Evolutionary conservation across 2,329 filamentous ascomycete species (phyloP).

Genomic region (Fulvia fulva): DNA sequence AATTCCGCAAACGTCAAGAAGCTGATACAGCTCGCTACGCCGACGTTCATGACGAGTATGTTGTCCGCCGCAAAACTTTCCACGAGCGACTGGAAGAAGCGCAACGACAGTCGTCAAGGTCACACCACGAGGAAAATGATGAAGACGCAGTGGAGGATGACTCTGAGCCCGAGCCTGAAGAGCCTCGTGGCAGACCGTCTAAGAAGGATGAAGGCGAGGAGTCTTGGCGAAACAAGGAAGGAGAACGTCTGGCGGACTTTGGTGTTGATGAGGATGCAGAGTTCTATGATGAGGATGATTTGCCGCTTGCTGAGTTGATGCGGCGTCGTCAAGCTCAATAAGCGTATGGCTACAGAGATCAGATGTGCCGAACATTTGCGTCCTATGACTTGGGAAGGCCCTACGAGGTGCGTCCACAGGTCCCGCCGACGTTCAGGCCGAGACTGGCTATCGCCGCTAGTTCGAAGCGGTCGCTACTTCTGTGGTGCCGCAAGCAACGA

Average conservation of each 20-base stretch:
- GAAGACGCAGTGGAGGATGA: constrained; percentile 39
- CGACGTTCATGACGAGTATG: constrained; percentile 25
- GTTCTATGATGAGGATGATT: constrained; percentile 62
- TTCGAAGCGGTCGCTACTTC: too few species aligned
- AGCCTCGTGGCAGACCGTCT: constrained; percentile 22
- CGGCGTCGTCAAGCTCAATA: constrained; percentile 42
- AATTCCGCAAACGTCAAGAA: constrained; percentile 53
- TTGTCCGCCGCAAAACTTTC: constrained; percentile 40
- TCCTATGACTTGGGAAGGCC: too few species aligned
- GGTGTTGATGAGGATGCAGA: constrained; percentile 76
- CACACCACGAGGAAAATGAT: constrained; percentile 10
- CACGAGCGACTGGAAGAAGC: constrained; percentile 38
- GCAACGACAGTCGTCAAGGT: constrained; percentile 4
- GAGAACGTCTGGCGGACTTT: constrained; percentile 69
- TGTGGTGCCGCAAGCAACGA: too few species aligned
- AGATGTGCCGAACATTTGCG: too few species aligned
- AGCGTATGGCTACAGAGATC: too few species aligned
- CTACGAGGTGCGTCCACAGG: too few species aligned
- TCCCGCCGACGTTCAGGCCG: too few species aligned
- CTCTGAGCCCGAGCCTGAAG: constrained; percentile 32
- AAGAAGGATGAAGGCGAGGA: constrained; percentile 46
- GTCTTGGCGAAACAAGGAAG: constrained; percentile 71
- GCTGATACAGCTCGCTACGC: constrained; percentile 46
- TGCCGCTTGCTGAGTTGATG: constrained; percentile 67
- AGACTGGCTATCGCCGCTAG: too few species aligned